A percentile compares a stretch with the other conserved stretches of the same genome.
phyloP scores from a whole-genome alignment of 106 monocot species.

The Allium cepa region DNA sequence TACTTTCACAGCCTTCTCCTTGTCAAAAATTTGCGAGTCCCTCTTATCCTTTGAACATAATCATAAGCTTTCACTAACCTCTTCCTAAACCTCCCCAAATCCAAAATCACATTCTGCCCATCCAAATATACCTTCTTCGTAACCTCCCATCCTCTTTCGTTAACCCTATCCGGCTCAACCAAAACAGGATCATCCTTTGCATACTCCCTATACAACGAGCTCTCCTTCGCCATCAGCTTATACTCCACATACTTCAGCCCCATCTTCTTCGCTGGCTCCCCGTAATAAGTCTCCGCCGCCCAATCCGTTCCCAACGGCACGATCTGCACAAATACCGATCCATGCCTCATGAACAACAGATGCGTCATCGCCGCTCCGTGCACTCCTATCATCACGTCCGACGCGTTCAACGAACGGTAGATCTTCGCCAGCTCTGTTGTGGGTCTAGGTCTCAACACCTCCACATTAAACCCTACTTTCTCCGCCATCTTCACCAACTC shows the following conservation, averaged over 20 bases:
- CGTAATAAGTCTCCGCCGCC: constrained; percentile 61
- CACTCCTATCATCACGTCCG: constrained; percentile 69
- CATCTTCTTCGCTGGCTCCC: constrained; percentile 55
- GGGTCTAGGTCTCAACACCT: constrained; percentile 33
- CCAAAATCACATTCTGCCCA: constrained; percentile 67
- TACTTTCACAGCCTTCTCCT: background rate
- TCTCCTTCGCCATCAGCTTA: constrained; percentile 47
- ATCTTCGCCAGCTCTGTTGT: constrained; percentile 58
- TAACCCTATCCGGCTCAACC: constrained; percentile 46
- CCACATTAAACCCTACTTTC: constrained; percentile 41
- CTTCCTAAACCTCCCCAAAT: constrained; percentile 42
- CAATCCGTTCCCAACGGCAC: constrained; percentile 66
- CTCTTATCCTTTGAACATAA: background rate
- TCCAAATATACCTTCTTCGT: constrained; percentile 70
- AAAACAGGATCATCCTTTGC: constrained; percentile 51
- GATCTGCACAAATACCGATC: constrained; percentile 59
- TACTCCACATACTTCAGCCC: constrained; percentile 50
- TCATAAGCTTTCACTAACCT: constrained; percentile 30
- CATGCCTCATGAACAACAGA: constrained; percentile 67
- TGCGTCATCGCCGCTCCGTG: constrained; percentile 86
- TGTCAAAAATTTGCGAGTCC: background rate
- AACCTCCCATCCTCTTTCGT: constrained; percentile 48
- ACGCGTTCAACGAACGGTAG: constrained; percentile 45
- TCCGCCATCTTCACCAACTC: constrained; percentile 34
- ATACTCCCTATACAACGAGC: constrained; percentile 52